Base-by-base conservation (phyloP, 164 flowering plant species). In the Stephania yunnanensis region DNA sequence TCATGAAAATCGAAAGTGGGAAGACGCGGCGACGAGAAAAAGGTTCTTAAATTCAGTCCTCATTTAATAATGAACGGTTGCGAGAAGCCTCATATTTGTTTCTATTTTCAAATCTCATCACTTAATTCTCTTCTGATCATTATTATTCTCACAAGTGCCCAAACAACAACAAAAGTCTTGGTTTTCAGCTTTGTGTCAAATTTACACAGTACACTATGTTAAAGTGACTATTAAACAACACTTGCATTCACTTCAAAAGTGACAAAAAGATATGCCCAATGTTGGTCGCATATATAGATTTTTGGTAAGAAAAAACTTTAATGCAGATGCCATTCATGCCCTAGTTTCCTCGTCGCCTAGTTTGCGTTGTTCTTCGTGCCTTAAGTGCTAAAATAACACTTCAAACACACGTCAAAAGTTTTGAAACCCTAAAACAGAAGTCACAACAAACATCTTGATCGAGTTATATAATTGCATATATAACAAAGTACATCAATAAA, bases 11-110 rank as follows among this genome's bases (percentile, higher is more conserved):
- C 53, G 13, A 55, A 55, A 19, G 13, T 12, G 13, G 64, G 42
- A 68, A 68, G 71, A 68, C 71, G 71, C 71, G 71, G 71, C 71
- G 71, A 68, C 71, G 44, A 68, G 71, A 30, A 46, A 30, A 45
- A 6, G 71, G 36, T 15, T 58, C 15, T 6, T 58, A 58, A 58
- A 58, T 1, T 6, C 19, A 19, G 11, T 50, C 1, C 15, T 58
- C 5, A 15, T 58, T 10, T 68, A 30, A 30, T 68, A 68, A 68
- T 68, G 46, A 31, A 46, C 44, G 71, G 71, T 19, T 68, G 71
- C 71, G 11, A n/a, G 12, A 46, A 68, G 46, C 46, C 71, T 29
- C n/a, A 31, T 19, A n/a, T 68, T 68, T 58, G 10, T 58, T 58
- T 46, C 66, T 10, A 5, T 29, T 17, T 70, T n/a, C 31, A 22